Conservation (phyloP, 345 rosid species). For the Cochlearia excelsa region DNA sequence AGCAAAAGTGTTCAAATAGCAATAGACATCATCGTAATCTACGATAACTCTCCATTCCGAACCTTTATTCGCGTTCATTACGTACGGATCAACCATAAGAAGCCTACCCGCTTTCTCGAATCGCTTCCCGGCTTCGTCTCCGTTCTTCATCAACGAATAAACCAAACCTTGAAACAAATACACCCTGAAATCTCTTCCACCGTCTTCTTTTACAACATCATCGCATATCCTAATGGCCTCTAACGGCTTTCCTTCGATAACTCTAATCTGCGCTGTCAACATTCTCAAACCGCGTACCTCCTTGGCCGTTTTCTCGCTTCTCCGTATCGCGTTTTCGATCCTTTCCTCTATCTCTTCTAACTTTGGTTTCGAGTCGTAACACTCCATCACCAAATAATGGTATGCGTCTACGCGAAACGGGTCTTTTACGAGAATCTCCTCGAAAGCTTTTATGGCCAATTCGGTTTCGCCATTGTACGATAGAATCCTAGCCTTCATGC, state of each 20-base stretch:
- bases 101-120: slow-evolving; percentile 32
- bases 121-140: slow-evolving; percentile 63
- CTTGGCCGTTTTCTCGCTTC: slow-evolving; percentile 52
- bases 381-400: slow-evolving; percentile 68
- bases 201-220: slow-evolving; percentile 67
- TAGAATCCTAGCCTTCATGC: slow-evolving; percentile 56
- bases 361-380: slow-evolving; percentile 42
- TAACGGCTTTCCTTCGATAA: slow-evolving; percentile 48
- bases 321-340: slow-evolving; percentile 56
- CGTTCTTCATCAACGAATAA: slow-evolving; percentile 58
- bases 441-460: slow-evolving; percentile 52
- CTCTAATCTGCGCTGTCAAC: slow-evolving; percentile 59
- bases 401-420: slow-evolving; percentile 69
- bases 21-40: too few relatives aligned
- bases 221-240: slow-evolving; percentile 68
- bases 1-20: too few relatives aligned
- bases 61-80: too few relatives aligned
- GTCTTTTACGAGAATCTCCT: slow-evolving; percentile 53
- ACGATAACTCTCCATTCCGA: too few relatives aligned
- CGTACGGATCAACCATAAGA: too few relatives aligned
- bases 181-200: slow-evolving; percentile 69
- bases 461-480: slow-evolving; percentile 50
- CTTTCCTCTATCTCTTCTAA: slow-evolving; percentile 45
- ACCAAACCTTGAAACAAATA: slow-evolving; percentile 68
- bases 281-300: slow-evolving; percentile 61